Conservation (phyloP, 139 green algal genomes). For the Chlorella sorokiniana region DNA sequence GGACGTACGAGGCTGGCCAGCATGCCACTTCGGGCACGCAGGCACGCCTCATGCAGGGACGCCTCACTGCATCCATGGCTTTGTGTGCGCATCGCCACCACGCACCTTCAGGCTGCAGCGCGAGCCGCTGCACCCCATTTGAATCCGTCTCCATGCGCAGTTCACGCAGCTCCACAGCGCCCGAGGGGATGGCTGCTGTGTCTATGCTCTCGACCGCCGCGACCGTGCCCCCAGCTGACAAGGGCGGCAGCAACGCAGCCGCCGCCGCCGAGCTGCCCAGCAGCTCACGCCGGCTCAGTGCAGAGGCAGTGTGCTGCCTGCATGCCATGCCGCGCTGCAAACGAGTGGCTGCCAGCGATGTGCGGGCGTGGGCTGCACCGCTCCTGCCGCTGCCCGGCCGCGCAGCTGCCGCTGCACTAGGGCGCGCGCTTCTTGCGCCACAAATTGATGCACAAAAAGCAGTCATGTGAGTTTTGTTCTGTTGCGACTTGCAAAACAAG, state of each 20-base stretch:
- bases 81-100: not conserved
- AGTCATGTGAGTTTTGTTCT: too few relatives aligned
- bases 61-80: too few relatives aligned
- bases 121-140: conserved; percentile 24
- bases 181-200: not conserved
- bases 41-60: too few relatives aligned
- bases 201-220: not conserved
- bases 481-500: too few relatives aligned
- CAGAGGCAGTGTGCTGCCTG: not conserved
- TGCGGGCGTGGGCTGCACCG: not conserved
- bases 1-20: not conserved
- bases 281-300: conserved; percentile 9
- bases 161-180: not conserved
- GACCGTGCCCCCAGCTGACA: not conserved
- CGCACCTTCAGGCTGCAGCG: conserved; percentile 32
- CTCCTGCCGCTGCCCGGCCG: too few relatives aligned
- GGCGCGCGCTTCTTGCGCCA: too few relatives aligned
- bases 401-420: too few relatives aligned
- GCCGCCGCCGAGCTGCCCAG: conserved; percentile 5
- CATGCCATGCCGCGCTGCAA: not conserved
- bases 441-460: too few relatives aligned
- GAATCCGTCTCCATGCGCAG: not conserved
- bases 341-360: not conserved
- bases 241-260: not conserved
- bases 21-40: not conserved